These are phyloP conservation scores for Takashimella koratensis DNA, from an alignment of 1,284 basidiomycete species.

Conservation along the genomic window DNA sequence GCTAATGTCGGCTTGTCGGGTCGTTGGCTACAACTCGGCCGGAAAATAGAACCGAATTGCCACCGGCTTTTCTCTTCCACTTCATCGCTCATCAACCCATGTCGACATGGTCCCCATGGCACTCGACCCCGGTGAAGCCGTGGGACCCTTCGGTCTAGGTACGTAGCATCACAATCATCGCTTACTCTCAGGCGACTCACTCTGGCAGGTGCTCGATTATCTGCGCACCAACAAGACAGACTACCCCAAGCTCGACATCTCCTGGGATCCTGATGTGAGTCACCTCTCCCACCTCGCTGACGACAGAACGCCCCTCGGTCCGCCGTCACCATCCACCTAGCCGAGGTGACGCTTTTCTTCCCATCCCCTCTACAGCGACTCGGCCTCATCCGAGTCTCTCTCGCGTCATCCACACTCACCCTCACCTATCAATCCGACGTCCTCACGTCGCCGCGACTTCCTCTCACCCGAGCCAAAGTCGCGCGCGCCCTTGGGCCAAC, in stretches of 20 bases:
- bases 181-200: slow-evolving; percentile 59
- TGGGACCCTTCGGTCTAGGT: not conserved
- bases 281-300: slow-evolving; percentile 12
- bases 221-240: slow-evolving; percentile 52
- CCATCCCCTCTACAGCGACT: slow-evolving; percentile 66
- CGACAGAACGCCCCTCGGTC: slow-evolving; percentile 55
- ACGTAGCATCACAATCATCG: not conserved
- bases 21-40: too few species aligned
- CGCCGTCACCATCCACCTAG: slow-evolving; percentile 70
- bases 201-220: slow-evolving; percentile 74
- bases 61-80: too few species aligned
- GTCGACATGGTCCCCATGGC: not conserved
- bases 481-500: slow-evolving; percentile 77
- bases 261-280: slow-evolving; percentile 68
- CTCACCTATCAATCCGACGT: slow-evolving; percentile 66
- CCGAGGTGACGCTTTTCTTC: slow-evolving; percentile 73
- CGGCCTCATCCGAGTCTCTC: slow-evolving; percentile 62
- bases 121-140: not conserved
- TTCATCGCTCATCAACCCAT: too few species aligned
- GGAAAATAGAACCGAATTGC: too few species aligned
- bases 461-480: slow-evolving; percentile 63
- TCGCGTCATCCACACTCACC: slow-evolving; percentile 53
- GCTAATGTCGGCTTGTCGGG: too few species aligned
- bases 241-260: slow-evolving; percentile 77
- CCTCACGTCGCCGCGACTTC: slow-evolving; percentile 56